Percentiles rank a stretch among this genome's conserved stretches.
Conservation (phyloP, 495 filamentous ascomycete genomes). For the Letharia lupina region DNA sequence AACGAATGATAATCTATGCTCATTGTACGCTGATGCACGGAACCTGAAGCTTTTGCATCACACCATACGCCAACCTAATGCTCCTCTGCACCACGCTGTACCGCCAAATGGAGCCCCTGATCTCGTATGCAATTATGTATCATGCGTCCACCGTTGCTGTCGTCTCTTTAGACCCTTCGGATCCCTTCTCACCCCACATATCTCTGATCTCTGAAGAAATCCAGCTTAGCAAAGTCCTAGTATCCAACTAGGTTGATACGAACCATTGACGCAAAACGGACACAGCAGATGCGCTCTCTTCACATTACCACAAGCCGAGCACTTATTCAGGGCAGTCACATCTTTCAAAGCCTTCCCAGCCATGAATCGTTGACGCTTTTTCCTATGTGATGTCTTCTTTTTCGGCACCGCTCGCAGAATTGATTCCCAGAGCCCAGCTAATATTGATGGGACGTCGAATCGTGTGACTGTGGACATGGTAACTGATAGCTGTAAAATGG, state of each 20-base stretch:
- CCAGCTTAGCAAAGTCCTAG: slow-evolving; percentile 2
- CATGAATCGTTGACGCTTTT: slow-evolving; percentile 86
- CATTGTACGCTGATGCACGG: not conserved
- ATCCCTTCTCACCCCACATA: slow-evolving; percentile 30
- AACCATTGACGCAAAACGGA: slow-evolving; percentile 70
- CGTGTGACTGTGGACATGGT: slow-evolving; percentile 8
- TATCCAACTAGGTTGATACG: slow-evolving; percentile 9
- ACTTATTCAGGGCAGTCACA: slow-evolving; percentile 73
- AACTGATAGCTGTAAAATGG: not conserved
- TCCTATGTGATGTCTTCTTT: slow-evolving; percentile 97
- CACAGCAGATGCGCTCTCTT: slow-evolving; percentile 88
- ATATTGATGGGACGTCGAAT: slow-evolving; percentile 42
- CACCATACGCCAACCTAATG: not conserved
- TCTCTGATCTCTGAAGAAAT: slow-evolving; percentile 29
- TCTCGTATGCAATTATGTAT: not conserved
- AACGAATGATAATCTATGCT: not conserved
- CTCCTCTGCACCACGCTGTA: slow-evolving; percentile 9
- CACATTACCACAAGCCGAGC: slow-evolving; percentile 73
- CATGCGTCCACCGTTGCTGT: not conserved
- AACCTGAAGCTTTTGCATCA: not conserved
- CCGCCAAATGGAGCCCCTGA: not conserved
- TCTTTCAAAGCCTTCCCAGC: slow-evolving; percentile 92
- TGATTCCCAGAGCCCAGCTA: slow-evolving; percentile 81
- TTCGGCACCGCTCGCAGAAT: slow-evolving; percentile 91
- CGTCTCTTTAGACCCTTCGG: not conserved